phyloP scores from a whole-genome alignment of 2,329 filamentous ascomycete species.

The Knufia petricola region DNA sequence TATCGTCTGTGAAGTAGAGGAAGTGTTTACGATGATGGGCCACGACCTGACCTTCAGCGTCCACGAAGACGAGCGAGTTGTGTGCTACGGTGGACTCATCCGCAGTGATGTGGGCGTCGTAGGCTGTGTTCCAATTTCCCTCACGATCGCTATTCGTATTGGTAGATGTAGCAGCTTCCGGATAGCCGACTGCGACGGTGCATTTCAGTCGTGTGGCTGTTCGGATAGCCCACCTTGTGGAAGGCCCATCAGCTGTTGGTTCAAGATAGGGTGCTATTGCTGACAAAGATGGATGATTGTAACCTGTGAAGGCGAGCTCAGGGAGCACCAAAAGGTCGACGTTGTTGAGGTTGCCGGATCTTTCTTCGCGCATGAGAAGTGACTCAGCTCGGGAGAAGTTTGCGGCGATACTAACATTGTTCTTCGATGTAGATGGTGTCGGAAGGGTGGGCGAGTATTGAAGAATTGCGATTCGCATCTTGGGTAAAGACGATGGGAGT shows the following conservation, averaged over 20 bases:
- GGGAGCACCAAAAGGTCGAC: slow-evolving; percentile 52
- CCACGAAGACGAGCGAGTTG: slow-evolving; percentile 51
- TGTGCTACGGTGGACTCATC: slow-evolving; percentile 31
- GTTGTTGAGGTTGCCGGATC: slow-evolving; percentile 19
- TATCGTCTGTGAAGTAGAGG: slow-evolving; percentile 58
- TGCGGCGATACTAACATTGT: slow-evolving; percentile 29
- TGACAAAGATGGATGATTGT: slow-evolving; percentile 52
- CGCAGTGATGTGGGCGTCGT: slow-evolving; percentile 15
- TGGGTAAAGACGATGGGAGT: background rate
- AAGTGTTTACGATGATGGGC: slow-evolving; percentile 55
- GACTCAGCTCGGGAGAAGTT: slow-evolving; percentile 38
- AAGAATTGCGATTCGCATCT: slow-evolving; percentile 40
- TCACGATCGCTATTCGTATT: slow-evolving; percentile 6
- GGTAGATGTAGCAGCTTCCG: slow-evolving; percentile 35
- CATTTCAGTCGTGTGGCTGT: slow-evolving; percentile 47
- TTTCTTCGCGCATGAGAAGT: slow-evolving; percentile 31
- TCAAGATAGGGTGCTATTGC: slow-evolving; percentile 52
- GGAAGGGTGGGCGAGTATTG: slow-evolving; percentile 37
- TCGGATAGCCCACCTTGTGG: slow-evolving; percentile 48
- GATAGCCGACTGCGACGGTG: slow-evolving; percentile 56
- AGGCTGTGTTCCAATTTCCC: slow-evolving; percentile 20
- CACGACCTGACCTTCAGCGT: slow-evolving; percentile 44
- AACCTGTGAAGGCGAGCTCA: slow-evolving; percentile 54
- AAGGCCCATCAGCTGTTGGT: slow-evolving; percentile 45
- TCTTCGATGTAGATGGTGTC: background rate